Evolutionary conservation across 306 rosid genomes (phyloP).

Genomic region (Cicer yamashitae): DNA sequence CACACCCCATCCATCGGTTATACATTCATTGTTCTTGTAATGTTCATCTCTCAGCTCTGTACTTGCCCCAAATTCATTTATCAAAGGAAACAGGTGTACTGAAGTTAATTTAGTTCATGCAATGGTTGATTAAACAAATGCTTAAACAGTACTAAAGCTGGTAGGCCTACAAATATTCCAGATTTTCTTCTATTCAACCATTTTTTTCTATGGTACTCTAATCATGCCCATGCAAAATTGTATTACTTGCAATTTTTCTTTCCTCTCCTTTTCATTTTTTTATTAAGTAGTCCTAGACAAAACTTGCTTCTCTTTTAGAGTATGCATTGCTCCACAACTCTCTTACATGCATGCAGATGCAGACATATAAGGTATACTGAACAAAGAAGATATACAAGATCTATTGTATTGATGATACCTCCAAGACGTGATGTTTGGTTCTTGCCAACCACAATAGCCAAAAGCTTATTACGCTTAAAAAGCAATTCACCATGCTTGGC

Average conservation of each 20-base stretch:
- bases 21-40: not conserved
- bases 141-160: slow-evolving; percentile 18
- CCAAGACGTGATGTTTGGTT: slow-evolving; percentile 46
- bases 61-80: not conserved
- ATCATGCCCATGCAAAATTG: not conserved
- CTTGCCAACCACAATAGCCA: slow-evolving; percentile 46
- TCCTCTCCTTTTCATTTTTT: not conserved
- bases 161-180: not conserved
- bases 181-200: not conserved
- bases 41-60: not conserved
- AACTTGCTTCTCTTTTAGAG: not conserved
- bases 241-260: not conserved
- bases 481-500: slow-evolving; percentile 46
- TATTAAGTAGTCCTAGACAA: not conserved
- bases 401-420: slow-evolving; percentile 42
- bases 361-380: not conserved
- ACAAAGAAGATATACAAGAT: slow-evolving; percentile 11
- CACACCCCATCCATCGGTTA: not conserved
- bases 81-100: not conserved
- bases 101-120: not conserved
- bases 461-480: slow-evolving; percentile 58
- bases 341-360: not conserved
- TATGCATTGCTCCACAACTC: not conserved
- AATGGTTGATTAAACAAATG: not conserved
- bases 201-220: slow-evolving; percentile 1